phyloP scores from a whole-genome alignment of 768 basidiomycete species.

The Pleurotus pulmonarius region DNA sequence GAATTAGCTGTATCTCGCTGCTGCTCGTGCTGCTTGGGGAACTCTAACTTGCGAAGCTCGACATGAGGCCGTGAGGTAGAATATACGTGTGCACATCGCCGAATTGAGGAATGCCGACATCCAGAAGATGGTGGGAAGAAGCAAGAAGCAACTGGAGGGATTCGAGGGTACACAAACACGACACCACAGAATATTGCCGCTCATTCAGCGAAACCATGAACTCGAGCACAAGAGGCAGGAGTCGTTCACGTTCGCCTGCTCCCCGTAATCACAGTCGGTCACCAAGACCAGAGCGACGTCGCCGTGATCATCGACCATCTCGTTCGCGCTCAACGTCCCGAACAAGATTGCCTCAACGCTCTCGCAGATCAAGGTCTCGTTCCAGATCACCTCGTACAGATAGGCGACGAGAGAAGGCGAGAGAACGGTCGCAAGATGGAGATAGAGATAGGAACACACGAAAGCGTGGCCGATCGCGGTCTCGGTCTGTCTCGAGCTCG shows the following conservation, averaged over 20 bases:
- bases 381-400: conserved; percentile 17
- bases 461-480: conserved; percentile 28
- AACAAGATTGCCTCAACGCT: background rate
- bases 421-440: conserved; percentile 26
- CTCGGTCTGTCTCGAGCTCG: conserved; percentile 38
- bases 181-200: background rate
- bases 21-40: too few relatives aligned
- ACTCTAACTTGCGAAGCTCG: too few relatives aligned
- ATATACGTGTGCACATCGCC: too few relatives aligned
- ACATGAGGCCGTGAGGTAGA: too few relatives aligned
- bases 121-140: too few relatives aligned
- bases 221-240: background rate
- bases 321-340: conserved; percentile 1
- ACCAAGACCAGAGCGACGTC: background rate
- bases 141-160: background rate
- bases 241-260: background rate
- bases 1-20: too few relatives aligned
- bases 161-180: background rate
- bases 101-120: too few relatives aligned
- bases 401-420: conserved; percentile 28
- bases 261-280: background rate
- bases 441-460: conserved; percentile 25
- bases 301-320: background rate
- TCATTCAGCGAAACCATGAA: background rate
- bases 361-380: conserved; percentile 7